These are phyloP conservation scores for Purshia tridentata DNA, from an alignment of 306 rosid genomes.

Conservation along the genomic window DNA sequence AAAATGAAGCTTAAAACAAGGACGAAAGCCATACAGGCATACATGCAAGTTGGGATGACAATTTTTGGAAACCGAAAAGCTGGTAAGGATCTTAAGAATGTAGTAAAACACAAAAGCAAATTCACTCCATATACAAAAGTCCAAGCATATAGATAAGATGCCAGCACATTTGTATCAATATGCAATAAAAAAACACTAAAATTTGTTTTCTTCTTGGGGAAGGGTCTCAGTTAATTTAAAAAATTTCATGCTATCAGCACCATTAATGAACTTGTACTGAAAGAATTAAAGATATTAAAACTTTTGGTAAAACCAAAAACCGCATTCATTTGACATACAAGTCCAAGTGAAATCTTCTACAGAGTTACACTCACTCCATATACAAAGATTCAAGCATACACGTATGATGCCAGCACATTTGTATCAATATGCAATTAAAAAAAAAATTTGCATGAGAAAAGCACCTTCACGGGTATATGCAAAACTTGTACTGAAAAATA, in stretches of 20 bases:
- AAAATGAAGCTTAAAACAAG: neutral
- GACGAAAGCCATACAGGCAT: neutral
- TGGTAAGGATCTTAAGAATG: neutral
- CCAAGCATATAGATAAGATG: neutral
- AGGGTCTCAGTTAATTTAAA: neutral
- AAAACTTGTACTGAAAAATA: neutral
- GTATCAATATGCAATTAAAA: neutral
- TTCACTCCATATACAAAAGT: neutral
- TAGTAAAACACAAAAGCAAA: neutral
- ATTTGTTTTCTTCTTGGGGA: neutral
- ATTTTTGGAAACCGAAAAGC: neutral
- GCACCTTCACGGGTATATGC: neutral
- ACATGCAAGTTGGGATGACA: neutral
- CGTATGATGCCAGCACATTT: neutral
- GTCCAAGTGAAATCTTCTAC: neutral
- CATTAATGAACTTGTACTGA: neutral
- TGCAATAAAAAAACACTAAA: neutral
- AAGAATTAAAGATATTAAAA: too few species aligned
- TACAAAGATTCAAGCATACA: neutral
- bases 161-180: conserved; percentile 3
- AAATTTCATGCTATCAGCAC: neutral
- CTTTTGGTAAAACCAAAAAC: too few species aligned
- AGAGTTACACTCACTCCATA: neutral
- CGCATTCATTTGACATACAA: neutral
- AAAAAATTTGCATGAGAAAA: neutral